Conservation (phyloP, 1,284 basidiomycete genomes). For the Leucocoprinus gongylophorus region DNA sequence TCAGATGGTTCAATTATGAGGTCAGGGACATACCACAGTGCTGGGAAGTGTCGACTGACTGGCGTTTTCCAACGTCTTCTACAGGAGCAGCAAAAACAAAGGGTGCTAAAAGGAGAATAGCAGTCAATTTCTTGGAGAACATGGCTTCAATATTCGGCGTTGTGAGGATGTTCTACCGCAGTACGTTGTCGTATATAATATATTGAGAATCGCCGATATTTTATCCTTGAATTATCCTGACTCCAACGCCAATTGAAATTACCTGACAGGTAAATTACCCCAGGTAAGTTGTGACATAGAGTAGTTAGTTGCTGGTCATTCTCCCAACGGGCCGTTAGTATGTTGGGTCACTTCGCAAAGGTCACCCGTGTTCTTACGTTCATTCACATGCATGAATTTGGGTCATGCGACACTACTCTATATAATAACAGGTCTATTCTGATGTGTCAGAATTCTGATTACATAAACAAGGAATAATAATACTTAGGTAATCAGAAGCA, state of each 20-base stretch:
- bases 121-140: slow-evolving; percentile 7
- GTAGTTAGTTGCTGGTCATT: no score
- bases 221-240: background rate
- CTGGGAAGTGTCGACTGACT: slow-evolving; percentile 25
- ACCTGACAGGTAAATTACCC: no score
- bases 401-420: no score
- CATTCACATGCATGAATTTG: no score
- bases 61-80: slow-evolving; percentile 21
- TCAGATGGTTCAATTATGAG: background rate
- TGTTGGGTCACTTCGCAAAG: no score
- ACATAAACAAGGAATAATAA: no score
- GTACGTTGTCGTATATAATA: background rate
- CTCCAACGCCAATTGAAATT: background rate
- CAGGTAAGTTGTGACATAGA: no score
- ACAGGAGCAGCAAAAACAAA: slow-evolving; percentile 26
- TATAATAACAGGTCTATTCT: no score
- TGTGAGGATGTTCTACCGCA: background rate
- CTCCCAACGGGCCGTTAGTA: no score
- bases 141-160: background rate
- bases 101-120: slow-evolving; percentile 21
- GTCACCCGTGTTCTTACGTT: no score
- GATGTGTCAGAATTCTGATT: no score
- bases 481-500: no score
- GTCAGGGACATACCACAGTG: slow-evolving; percentile 26
- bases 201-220: slow-evolving; percentile 6